phyloP scores from a whole-genome alignment of 805 yeast genomes.

The Candida peoriensis region DNA sequence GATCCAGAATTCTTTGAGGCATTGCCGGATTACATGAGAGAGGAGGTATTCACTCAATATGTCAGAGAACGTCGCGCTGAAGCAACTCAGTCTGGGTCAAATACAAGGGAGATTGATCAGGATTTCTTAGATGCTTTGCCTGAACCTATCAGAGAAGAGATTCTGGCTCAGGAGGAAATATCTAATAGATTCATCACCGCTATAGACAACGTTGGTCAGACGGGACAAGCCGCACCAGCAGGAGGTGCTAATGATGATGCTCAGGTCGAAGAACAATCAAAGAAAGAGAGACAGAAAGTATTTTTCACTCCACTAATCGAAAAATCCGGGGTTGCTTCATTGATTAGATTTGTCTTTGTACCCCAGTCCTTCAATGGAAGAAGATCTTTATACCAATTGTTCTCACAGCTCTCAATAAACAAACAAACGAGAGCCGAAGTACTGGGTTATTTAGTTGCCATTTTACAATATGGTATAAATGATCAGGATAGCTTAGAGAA shows the following conservation, averaged over 20 bases:
- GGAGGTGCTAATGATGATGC: constrained; percentile 6
- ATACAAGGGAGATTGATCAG: constrained; percentile 66
- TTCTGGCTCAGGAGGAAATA: constrained; percentile 51
- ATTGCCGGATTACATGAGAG: constrained; percentile 87
- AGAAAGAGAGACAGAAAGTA: constrained; percentile 32
- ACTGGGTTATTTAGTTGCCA: constrained; percentile 57
- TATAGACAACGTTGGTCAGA: constrained; percentile 11
- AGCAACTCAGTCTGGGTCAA: constrained; percentile 39
- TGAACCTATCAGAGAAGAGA: constrained; percentile 54
- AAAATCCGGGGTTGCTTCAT: constrained; percentile 65
- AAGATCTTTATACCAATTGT: constrained; percentile 58
- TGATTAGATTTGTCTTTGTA: constrained; percentile 64
- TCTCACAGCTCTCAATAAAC: constrained; percentile 64
- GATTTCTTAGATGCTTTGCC: constrained; percentile 81
- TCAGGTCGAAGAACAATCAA: constrained; percentile 15
- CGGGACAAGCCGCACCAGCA: neutral
- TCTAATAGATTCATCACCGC: constrained; percentile 29
- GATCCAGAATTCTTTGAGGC: constrained; percentile 90
- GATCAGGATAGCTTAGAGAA: constrained; percentile 58
- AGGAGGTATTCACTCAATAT: constrained; percentile 85
- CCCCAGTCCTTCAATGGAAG: constrained; percentile 64
- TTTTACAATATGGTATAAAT: constrained; percentile 70
- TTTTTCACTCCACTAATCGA: constrained; percentile 69
- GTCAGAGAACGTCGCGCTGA: constrained; percentile 66
- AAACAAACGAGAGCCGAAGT: constrained; percentile 77